phyloP scores from a whole-genome alignment of 352 stramenopile genomes.

The Pythium myriotylum region DNA sequence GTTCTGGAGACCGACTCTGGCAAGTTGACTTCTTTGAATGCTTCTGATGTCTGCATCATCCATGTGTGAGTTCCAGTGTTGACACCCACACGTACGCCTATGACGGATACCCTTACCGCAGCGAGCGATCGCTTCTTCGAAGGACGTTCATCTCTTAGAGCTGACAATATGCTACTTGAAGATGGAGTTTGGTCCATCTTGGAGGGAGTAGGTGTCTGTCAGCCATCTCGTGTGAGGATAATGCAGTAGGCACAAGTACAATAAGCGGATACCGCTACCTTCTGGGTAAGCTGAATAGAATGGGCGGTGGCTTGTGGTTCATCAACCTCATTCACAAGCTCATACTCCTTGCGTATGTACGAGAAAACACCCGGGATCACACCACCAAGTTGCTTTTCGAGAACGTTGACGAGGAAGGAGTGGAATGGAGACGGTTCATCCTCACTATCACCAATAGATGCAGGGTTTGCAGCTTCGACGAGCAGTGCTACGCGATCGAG shows the following conservation, averaged over 20 bases:
- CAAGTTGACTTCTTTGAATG: slow-evolving; percentile 27
- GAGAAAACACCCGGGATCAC: slow-evolving; percentile 52
- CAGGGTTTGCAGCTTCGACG: slow-evolving; percentile 68
- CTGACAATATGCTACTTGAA: slow-evolving; percentile 69
- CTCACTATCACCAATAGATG: slow-evolving; percentile 62
- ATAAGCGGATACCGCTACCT: slow-evolving; percentile 6
- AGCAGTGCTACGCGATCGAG: slow-evolving; percentile 77
- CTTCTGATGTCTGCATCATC: slow-evolving; percentile 15
- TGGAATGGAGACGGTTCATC: slow-evolving; percentile 74
- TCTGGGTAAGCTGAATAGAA: background rate
- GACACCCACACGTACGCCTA: background rate
- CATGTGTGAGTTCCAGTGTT: background rate
- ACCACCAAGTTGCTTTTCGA: slow-evolving; percentile 44
- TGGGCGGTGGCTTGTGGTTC: slow-evolving; percentile 16
- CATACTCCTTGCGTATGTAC: slow-evolving; percentile 54
- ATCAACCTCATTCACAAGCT: slow-evolving; percentile 60
- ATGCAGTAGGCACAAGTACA: too few relatives aligned
- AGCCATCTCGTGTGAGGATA: too few relatives aligned
- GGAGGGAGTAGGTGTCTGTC: background rate
- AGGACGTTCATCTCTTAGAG: slow-evolving; percentile 51
- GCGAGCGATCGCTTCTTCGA: slow-evolving; percentile 21
- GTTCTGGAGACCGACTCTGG: slow-evolving; percentile 12
- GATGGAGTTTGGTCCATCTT: slow-evolving; percentile 8
- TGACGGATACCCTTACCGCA: slow-evolving; percentile 5
- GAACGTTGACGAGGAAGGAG: slow-evolving; percentile 54